Evolutionary conservation across 345 rosid genomes (phyloP).

Genomic region (Rhodomyrtus tomentosa): DNA sequence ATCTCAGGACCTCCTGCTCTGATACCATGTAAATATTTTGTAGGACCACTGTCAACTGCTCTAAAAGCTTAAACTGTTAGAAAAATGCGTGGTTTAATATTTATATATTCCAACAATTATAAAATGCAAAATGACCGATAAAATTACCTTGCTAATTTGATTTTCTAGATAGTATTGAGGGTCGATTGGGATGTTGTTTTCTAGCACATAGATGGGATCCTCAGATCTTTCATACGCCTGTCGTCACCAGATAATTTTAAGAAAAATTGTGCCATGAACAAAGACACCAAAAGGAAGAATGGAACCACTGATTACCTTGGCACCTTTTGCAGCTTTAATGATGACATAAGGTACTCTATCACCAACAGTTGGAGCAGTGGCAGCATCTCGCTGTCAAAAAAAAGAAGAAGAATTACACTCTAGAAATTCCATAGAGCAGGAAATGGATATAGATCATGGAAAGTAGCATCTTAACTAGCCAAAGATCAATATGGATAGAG

Average conservation of each 20-base stretch:
- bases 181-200: slow-evolving; percentile 91
- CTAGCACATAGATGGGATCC: slow-evolving; percentile 89
- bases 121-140: not conserved
- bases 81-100: too few relatives aligned
- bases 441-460: not conserved
- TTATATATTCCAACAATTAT: too few relatives aligned
- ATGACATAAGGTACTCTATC: slow-evolving; percentile 97
- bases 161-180: slow-evolving; percentile 89
- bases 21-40: too few relatives aligned
- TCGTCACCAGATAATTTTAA: not conserved
- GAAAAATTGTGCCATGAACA: not conserved
- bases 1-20: too few relatives aligned
- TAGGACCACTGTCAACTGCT: too few relatives aligned
- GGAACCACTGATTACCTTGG: slow-evolving; percentile 48
- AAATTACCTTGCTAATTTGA: slow-evolving; percentile 85
- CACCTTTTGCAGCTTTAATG: slow-evolving; percentile 90
- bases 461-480: not conserved
- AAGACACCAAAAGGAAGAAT: not conserved
- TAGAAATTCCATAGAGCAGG: not conserved
- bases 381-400: slow-evolving; percentile 79
- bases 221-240: slow-evolving; percentile 97
- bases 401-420: not conserved
- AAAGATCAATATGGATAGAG: not conserved
- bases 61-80: too few relatives aligned
- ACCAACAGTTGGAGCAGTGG: slow-evolving; percentile 98